phyloP scores from a whole-genome alignment of 768 basidiomycete species.

The Leccinum fibrillosum region DNA sequence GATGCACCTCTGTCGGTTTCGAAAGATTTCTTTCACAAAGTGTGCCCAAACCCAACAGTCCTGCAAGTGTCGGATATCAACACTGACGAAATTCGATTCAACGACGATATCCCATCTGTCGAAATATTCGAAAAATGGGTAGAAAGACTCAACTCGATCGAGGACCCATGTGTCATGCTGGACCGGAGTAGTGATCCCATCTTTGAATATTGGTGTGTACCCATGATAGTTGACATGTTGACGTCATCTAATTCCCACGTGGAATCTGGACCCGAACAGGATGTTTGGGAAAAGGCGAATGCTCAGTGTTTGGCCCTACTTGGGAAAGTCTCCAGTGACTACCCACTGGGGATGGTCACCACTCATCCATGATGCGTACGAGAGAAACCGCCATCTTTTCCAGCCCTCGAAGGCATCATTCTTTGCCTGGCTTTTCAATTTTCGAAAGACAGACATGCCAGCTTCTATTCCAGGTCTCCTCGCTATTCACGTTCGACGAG shows the following conservation, averaged over 20 bases:
- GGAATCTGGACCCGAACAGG: slow-evolving; percentile 19
- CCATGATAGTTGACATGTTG: neutral
- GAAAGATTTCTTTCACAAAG: slow-evolving; percentile 36
- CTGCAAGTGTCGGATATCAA: slow-evolving; percentile 30
- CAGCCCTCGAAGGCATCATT: neutral
- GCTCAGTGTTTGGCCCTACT: slow-evolving; percentile 33
- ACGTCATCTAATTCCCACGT: neutral
- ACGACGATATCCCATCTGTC: slow-evolving; percentile 22
- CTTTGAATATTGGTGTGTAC: slow-evolving; percentile 37
- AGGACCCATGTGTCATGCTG: slow-evolving; percentile 41
- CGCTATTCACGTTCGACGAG: slow-evolving; percentile 50
- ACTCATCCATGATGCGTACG: slow-evolving; percentile 31
- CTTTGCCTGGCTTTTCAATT: neutral
- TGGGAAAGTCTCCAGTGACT: slow-evolving; percentile 33
- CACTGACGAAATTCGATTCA: slow-evolving; percentile 28
- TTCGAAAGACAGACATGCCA: slow-evolving; percentile 1
- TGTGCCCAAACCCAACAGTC: slow-evolving; percentile 38
- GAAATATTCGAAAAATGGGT: slow-evolving; percentile 38
- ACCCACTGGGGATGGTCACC: slow-evolving; percentile 39
- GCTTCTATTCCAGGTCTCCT: slow-evolving; percentile 39
- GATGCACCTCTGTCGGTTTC: slow-evolving; percentile 34
- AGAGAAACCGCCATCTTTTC: slow-evolving; percentile 30
- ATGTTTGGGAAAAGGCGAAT: slow-evolving; percentile 34
- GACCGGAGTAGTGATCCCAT: slow-evolving; percentile 22
- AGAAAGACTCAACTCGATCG: slow-evolving; percentile 30